These are phyloP conservation scores for Blastobotrys attinorum DNA, from an alignment of 805 yeast genomes.

Conservation along the genomic window DNA sequence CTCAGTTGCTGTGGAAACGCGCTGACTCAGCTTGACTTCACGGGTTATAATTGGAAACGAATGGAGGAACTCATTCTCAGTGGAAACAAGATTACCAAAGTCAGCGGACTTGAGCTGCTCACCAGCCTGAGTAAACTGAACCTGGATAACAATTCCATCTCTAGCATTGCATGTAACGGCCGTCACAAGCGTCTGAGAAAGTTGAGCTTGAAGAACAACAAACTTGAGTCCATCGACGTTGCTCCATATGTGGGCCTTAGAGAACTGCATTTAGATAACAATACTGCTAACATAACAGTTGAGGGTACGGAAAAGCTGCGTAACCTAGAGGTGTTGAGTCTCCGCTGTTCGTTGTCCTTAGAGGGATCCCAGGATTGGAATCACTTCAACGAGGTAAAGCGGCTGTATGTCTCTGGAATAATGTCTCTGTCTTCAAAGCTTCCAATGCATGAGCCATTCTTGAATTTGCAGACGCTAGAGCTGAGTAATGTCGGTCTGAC, in stretches of 20 bases:
- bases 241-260: constrained; percentile 10
- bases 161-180: constrained; percentile 19
- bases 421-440: constrained; percentile 11
- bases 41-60: constrained; percentile 15
- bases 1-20: constrained; percentile 22
- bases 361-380: constrained; percentile 4
- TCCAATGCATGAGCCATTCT: constrained; percentile 19
- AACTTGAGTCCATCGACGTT: constrained; percentile 28
- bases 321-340: constrained; percentile 34
- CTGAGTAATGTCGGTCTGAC: constrained; percentile 21
- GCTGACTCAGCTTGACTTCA: constrained; percentile 18
- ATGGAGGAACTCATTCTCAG: constrained; percentile 22
- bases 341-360: constrained; percentile 16
- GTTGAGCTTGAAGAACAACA: constrained; percentile 32
- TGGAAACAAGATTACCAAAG: constrained; percentile 17
- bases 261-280: constrained; percentile 18
- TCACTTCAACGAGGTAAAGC: constrained; percentile 25
- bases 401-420: constrained; percentile 38
- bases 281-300: constrained; percentile 16
- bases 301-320: constrained; percentile 29
- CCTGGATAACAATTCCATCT: constrained; percentile 30
- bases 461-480: constrained; percentile 27
- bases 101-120: constrained; percentile 23
- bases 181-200: constrained; percentile 31
- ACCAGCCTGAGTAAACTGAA: constrained; percentile 33